Evolutionary conservation across 306 rosid genomes (phyloP), one percentile per base, ranked within the genome.

Genomic region (Trifolium dubium): DNA sequence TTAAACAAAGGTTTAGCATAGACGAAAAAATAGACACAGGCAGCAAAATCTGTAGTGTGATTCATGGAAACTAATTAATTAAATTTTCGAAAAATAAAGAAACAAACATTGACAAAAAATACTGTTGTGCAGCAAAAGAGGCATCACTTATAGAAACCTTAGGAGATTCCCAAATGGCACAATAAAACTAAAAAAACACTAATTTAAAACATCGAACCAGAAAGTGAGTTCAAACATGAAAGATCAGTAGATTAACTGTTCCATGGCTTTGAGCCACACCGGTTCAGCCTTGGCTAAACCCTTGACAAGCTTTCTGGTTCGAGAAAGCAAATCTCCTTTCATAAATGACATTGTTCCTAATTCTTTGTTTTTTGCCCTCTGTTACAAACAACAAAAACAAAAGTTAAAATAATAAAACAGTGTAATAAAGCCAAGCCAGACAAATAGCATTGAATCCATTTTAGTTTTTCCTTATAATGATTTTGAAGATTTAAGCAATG

Each of bases 241-340:
- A 56, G 66, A 77, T 41, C 28, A 55, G 56, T 37, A 63, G 63
- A 76, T 87, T 30, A 40, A 91, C 97, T 82, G 89, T 77, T 91
- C 92, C 98, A 91, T 91, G 82, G 96, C 98, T 85, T 93, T 93
- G 83, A 91, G 92, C 97, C 97, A 93, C 44, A 84, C 54, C 15
- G 98, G 97, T 82, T 93, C 90, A 0, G 90, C 81, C 80, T 67
- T 84, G 75, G 97, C 98, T 67, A 88, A 64, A 51, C 98, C 98
- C 84, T 89, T 91, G 28, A 91, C 96, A 11, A 93, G 91, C 92
- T 89, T 93, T 81, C 87, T 80, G 28, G 97, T 86, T 47, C 80
- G 84, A 17, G 79, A 67, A 64, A 93, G 85, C 80, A 93, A 78
- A 82, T 93, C 86, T 40, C 98, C 97, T 54, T 71, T 80, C 89